Conservation (phyloP, 2,329 filamentous ascomycete genomes). For the Scolecobasidium constrictum region DNA sequence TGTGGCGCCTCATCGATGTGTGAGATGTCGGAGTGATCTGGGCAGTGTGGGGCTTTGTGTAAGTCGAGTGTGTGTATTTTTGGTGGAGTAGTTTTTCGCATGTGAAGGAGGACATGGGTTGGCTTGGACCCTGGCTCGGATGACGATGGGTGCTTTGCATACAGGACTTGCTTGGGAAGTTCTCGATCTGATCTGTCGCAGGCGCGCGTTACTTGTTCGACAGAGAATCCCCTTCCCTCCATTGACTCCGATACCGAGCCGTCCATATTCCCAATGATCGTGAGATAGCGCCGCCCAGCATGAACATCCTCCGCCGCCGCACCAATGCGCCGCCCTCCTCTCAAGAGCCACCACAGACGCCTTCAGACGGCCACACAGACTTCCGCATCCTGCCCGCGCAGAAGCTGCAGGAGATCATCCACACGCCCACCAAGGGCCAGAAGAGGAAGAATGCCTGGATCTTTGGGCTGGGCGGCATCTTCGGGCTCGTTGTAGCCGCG, state of each 20-base stretch:
- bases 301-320: conserved; percentile 9
- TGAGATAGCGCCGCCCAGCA: too few relatives aligned
- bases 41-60: too few relatives aligned
- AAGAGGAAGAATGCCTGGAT: conserved; percentile 74
- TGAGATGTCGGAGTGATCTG: too few relatives aligned
- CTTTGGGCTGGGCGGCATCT: conserved; percentile 80
- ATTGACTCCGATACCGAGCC: not conserved
- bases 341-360: conserved; percentile 9
- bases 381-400: conserved; percentile 5
- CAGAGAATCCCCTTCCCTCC: not conserved
- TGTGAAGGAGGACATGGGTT: not conserved
- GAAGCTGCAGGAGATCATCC: conserved; percentile 20
- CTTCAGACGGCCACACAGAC: conserved; percentile 3
- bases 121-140: not conserved
- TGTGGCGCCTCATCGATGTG: not conserved
- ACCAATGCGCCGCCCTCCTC: not conserved
- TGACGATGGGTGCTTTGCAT: not conserved
- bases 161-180: too few relatives aligned
- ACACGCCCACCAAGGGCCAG: conserved; percentile 19
- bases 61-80: too few relatives aligned
- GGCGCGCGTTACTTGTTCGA: too few relatives aligned
- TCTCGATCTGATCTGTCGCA: not conserved
- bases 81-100: too few relatives aligned
- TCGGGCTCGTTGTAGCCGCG: conserved; percentile 76
- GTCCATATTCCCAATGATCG: not conserved